Evolutionary conservation across 495 filamentous ascomycete genomes (phyloP), one percentile per base, ranked within the genome.

Genomic region (Astrothelium macrocarpum): DNA sequence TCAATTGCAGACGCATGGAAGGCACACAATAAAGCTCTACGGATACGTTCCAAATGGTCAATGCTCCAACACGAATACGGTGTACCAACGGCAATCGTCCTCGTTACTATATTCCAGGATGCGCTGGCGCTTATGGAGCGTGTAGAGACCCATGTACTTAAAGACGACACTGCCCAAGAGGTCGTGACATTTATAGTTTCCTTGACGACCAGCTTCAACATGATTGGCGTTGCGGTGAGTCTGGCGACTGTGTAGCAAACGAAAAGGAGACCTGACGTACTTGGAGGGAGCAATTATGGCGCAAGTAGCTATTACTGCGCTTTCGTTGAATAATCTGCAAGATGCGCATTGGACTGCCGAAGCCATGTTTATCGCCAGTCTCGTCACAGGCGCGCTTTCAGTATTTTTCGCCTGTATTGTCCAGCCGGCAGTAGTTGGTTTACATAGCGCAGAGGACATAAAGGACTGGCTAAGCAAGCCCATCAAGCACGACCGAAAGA

Each of bases 261-360:
- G 10, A 3, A 7, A 59, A n/a, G 2, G 18, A 7, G 11, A 34
- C 12, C 5, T 32, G 31, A 61, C 58, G n/a, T 53, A n/a, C 16
- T 23, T 34, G 26, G 7, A 67, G 66, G 66, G 59, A 10, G 66
- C 63, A 16, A 65, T 65, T 32, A 60, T 68, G 49, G 59, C 63
- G 18, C 66, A 68, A 56, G 63, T 68, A 18, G 66, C 63, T n/a
- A 65, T 68, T 25, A 62, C 66, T 3, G 66, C 59, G 25, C 25
- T 68, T 1, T 68, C 66, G 3, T 59, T 68, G n/a, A 32, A 16
- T 2, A n/a, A 53, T 4, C 39, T 65, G 32, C 29, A 42, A 18
- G 49, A 65, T 26, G 53, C 59, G 9, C 66, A 65, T 34, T 68
- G 63, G 66, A 65, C 66, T 2, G 59, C 39, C 2, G 39, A 68